A percentile compares a stretch with the other conserved stretches of the same genome.
Evolutionary conservation across 2,329 filamentous ascomycete species (phyloP).

Genomic region (Westerdykella aurantiaca): DNA sequence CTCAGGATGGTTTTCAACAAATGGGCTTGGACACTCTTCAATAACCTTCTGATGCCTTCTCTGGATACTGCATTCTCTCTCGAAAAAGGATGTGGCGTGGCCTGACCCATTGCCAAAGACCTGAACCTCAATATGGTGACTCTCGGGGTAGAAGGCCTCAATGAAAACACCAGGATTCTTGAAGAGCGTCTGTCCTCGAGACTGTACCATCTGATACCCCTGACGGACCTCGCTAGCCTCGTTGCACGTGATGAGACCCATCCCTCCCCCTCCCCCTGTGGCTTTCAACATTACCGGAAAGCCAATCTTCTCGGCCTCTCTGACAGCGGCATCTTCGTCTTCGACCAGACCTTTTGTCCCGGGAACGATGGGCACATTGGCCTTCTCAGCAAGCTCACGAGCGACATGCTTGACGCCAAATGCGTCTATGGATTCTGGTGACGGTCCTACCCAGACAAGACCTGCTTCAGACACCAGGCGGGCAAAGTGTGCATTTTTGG

Average conservation of each 20-base stretch:
- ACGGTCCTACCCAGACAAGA: conserved; percentile 56
- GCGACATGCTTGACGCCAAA: conserved; percentile 58
- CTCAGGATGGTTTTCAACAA: conserved; percentile 45
- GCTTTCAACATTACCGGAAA: conserved; percentile 61
- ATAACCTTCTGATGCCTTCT: conserved; percentile 85
- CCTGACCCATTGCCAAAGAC: too few species aligned
- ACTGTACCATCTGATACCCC: too few species aligned
- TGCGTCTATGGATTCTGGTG: conserved; percentile 47
- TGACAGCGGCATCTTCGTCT: conserved; percentile 44
- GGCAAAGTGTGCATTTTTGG: conserved; percentile 59
- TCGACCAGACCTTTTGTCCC: conserved; percentile 48
- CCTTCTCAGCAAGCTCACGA: conserved; percentile 47
- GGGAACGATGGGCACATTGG: conserved; percentile 51
- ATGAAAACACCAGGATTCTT: too few species aligned
- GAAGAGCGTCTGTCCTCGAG: too few species aligned
- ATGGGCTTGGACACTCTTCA: conserved; percentile 80
- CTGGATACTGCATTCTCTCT: conserved; percentile 61
- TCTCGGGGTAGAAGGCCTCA: too few species aligned
- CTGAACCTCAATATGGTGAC: too few species aligned
- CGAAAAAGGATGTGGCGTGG: too few species aligned
- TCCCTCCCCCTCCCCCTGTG: conserved; percentile 52
- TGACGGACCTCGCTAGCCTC: too few species aligned
- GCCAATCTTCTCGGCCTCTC: conserved; percentile 42
- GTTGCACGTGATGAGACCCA: too few species aligned
- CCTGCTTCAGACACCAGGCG: conserved; percentile 48